phyloP scores from a whole-genome alignment of 805 yeast genomes.

The Pichia manshurica region DNA sequence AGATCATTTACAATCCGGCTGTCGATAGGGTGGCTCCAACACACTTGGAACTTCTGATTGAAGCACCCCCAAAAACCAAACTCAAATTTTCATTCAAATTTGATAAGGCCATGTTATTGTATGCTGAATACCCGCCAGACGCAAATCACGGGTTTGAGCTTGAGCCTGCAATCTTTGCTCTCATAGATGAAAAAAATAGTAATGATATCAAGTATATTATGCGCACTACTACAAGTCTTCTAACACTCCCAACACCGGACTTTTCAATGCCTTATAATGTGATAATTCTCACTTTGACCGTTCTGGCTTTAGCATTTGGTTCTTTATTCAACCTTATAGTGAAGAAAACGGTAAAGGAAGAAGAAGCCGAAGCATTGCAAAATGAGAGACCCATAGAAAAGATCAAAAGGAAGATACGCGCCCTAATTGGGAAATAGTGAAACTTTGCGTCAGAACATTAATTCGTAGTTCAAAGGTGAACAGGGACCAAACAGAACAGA shows the following conservation, averaged over 20 bases:
- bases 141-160: conserved; percentile 97
- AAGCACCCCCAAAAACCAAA: conserved; percentile 58
- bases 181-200: conserved; percentile 29
- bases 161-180: conserved; percentile 79
- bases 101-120: conserved; percentile 78
- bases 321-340: conserved; percentile 72
- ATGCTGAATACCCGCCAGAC: conserved; percentile 97
- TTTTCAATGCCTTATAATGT: conserved; percentile 99
- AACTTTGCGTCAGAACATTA: too few species aligned
- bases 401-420: conserved; percentile 8
- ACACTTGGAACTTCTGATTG: conserved; percentile 65
- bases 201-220: conserved; percentile 38
- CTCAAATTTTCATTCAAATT: conserved; percentile 67
- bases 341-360: conserved; percentile 69
- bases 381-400: conserved; percentile 18
- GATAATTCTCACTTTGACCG: conserved; percentile 86
- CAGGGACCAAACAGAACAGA: neutral
- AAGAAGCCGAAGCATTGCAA: conserved; percentile 45
- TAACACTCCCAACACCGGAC: conserved; percentile 93
- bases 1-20: conserved; percentile 67
- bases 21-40: conserved; percentile 76
- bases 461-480: neutral
- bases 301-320: conserved; percentile 89
- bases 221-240: conserved; percentile 80
- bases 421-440: neutral